Conservation (phyloP, 2,329 filamentous ascomycete genomes). For the Trematosphaeria pertusa region DNA sequence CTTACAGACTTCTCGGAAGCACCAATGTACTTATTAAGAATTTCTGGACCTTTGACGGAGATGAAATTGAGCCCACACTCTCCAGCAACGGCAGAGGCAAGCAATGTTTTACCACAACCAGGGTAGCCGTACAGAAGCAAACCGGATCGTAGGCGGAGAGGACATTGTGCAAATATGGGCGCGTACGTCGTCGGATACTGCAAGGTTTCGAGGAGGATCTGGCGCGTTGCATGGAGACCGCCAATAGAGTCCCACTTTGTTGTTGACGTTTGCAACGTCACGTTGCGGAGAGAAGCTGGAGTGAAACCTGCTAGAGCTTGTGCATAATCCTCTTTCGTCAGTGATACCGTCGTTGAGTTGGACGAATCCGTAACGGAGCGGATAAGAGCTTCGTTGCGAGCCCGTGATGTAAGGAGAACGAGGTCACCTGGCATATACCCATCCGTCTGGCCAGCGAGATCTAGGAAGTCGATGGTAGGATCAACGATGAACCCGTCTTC, state of each 20-base stretch:
- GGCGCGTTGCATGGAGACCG: conserved; percentile 82
- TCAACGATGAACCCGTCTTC: conserved; percentile 73
- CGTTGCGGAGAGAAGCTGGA: conserved; percentile 90
- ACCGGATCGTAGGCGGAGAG: conserved; percentile 90
- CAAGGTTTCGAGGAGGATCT: conserved; percentile 91
- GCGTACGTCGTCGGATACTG: conserved; percentile 98
- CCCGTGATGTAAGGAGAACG: conserved; percentile 81
- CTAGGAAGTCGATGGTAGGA: conserved; percentile 83
- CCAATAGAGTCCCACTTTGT: conserved; percentile 94
- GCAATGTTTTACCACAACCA: conserved; percentile 93
- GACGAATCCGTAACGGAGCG: conserved; percentile 67
- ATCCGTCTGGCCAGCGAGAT: conserved; percentile 91
- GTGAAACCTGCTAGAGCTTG: conserved; percentile 90
- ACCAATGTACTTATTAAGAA: conserved; percentile 98
- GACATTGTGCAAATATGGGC: conserved; percentile 95
- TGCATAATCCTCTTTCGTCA: conserved; percentile 80
- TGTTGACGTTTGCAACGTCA: conserved; percentile 89
- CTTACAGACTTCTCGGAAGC: conserved; percentile 96
- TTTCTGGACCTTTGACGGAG: conserved; percentile 96
- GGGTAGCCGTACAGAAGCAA: conserved; percentile 93
- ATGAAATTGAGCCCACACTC: conserved; percentile 99
- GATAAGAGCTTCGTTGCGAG: conserved; percentile 91
- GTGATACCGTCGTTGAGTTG: conserved; percentile 57
- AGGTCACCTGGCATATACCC: conserved; percentile 98
- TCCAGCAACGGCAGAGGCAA: conserved; percentile 95